Conservation (phyloP, 257 asterid genomes). For the Solanum paucissectum region DNA sequence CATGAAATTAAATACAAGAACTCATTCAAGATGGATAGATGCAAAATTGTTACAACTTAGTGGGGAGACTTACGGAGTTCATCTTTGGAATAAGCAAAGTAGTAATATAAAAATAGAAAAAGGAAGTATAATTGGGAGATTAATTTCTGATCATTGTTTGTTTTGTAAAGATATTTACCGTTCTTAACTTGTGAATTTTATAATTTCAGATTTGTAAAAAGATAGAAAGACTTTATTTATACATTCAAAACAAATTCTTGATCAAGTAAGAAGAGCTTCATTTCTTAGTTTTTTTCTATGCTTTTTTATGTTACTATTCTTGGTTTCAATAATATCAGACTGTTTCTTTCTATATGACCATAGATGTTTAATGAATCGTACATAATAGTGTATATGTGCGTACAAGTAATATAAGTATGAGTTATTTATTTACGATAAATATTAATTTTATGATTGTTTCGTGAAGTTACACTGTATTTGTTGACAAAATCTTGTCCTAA, state of each 20-base stretch:
- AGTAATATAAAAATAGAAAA: slow-evolving; percentile 37
- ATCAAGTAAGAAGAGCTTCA: background rate
- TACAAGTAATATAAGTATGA: too few species aligned
- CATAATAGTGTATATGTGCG: too few species aligned
- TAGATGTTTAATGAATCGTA: too few species aligned
- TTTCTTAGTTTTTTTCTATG: background rate
- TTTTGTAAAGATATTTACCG: slow-evolving; percentile 21
- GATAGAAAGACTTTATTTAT: background rate
- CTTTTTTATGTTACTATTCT: too few species aligned
- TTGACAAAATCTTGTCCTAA: too few species aligned
- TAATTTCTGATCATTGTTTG: slow-evolving; percentile 48
- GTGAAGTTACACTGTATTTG: too few species aligned
- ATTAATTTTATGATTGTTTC: too few species aligned
- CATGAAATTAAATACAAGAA: slow-evolving; percentile 12
- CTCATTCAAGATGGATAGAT: slow-evolving; percentile 30
- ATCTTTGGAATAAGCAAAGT: slow-evolving; percentile 61
- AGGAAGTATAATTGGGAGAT: slow-evolving; percentile 53
- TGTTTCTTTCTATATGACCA: too few species aligned
- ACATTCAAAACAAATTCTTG: background rate
- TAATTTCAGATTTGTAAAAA: background rate
- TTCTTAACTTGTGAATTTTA: background rate
- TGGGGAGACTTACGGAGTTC: slow-evolving; percentile 45
- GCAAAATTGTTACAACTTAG: slow-evolving; percentile 33
- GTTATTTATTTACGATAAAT: too few species aligned
- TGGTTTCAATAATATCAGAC: too few species aligned